Base-by-base conservation (phyloP, 495 filamentous ascomycete species). In the Aspergillus egyptiacus region DNA sequence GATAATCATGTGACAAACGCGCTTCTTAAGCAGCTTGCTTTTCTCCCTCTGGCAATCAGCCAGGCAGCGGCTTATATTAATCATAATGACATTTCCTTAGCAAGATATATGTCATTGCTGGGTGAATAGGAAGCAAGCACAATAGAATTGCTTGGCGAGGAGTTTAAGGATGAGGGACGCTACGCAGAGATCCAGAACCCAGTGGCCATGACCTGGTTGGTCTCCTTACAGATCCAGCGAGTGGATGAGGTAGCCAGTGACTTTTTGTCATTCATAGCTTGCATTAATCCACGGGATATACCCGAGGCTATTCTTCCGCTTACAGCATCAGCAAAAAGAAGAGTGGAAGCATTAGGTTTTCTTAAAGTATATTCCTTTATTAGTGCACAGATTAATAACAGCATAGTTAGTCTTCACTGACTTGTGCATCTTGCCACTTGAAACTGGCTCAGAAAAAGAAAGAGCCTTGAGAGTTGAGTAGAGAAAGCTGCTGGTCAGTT, bases 181-280 rank as follows among this genome's bases (percentile, higher is more conserved):
- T 76, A 78, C 49, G 30, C 22, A 3, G 65, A 60, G 5, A 63
- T 54, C 11, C 59, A 69, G n/a, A 81, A 79, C 46, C 66, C 79
- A 5, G 65, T 82, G 0, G 74, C 71, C 1, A 66, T 63, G 0
- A 83, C 78, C 1, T 82, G 75, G 77, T 59, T 74, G 0, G 68
- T 77, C 2, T 79, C 76, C 0, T 77, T 81, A 36, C 48, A 63
- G 0, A 75, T 80, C 10, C 61, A 50, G 25, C 24, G 58, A 6
- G 33, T 41, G 2, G 41, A 70, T 34, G 36, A 36, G 0, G 7
- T 62, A 0, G 74, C 76, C 0, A 57, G 64, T 0, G 52, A 72
- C 0, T 64, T 65, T 33, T 46, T 81, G 0, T 58, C 55, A 0
- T 66, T 74, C 38, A 71, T 79, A 55, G 55, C 73, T 2, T 68